Evolutionary conservation across 2,329 filamentous ascomycete species (phyloP).

Genomic region (Macrophomina tecta): DNA sequence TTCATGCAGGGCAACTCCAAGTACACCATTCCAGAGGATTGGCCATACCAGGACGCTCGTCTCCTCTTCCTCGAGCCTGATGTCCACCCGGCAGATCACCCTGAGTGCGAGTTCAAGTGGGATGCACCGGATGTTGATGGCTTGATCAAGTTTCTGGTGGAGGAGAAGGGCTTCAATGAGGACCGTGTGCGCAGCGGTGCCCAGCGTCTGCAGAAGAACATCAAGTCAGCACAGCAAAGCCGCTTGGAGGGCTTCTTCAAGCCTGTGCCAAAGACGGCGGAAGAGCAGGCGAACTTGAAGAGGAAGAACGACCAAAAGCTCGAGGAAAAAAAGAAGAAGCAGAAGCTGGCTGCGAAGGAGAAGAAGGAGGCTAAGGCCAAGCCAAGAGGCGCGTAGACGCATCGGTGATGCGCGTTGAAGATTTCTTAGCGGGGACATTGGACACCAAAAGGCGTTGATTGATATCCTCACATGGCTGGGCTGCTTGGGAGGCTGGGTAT

Average conservation of each 20-base stretch:
- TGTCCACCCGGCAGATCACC: conserved; percentile 80
- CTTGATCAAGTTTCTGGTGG: conserved; percentile 85
- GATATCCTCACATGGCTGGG: background rate
- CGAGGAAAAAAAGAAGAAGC: conserved; percentile 92
- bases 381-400: conserved; percentile 67
- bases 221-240: conserved; percentile 89
- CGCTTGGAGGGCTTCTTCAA: conserved; percentile 98
- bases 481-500: conserved; percentile 9
- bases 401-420: background rate
- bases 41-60: conserved; percentile 92
- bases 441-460: conserved; percentile 2
- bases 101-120: conserved; percentile 97
- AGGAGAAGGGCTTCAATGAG: conserved; percentile 96
- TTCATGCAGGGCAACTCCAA: conserved; percentile 79
- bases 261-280: conserved; percentile 83
- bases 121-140: conserved; percentile 90
- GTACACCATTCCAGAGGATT: conserved; percentile 89
- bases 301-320: conserved; percentile 92
- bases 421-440: background rate
- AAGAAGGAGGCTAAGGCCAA: conserved; percentile 92
- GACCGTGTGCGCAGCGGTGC: conserved; percentile 85
- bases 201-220: conserved; percentile 81
- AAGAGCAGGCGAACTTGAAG: conserved; percentile 84
- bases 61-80: conserved; percentile 91
- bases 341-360: conserved; percentile 92